These are phyloP conservation scores for Trichoderma reesei DNA, from an alignment of 495 filamentous ascomycete species.

Conservation along the genomic window DNA sequence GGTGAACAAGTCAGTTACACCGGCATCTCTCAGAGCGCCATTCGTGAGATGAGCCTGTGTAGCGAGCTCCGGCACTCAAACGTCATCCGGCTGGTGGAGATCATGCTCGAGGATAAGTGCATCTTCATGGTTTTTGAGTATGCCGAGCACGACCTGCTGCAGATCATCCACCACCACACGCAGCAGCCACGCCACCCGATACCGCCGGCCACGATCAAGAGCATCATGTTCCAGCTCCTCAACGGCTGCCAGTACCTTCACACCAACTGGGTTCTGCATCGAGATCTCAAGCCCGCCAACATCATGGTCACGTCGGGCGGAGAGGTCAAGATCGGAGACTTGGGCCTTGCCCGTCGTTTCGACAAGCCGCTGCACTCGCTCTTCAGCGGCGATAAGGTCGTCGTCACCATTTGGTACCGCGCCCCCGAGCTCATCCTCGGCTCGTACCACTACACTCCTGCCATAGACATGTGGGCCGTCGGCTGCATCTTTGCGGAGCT, in stretches of 20 bases:
- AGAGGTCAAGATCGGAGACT: constrained; percentile 86
- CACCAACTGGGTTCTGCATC: constrained; percentile 93
- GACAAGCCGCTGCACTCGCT: constrained; percentile 86
- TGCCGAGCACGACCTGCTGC: constrained; percentile 90
- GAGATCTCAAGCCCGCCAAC: constrained; percentile 94
- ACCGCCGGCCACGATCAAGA: constrained; percentile 77
- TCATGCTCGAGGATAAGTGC: constrained; percentile 96
- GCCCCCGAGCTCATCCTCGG: constrained; percentile 90
- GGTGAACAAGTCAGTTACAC: constrained; percentile 91
- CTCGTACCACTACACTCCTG: constrained; percentile 86
- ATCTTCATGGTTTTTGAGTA: constrained; percentile 99
- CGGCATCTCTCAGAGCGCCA: constrained; percentile 92
- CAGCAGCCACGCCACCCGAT: constrained; percentile 80
- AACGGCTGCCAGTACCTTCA: constrained; percentile 93
- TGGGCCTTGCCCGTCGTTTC: constrained; percentile 86
- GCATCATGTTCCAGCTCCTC: constrained; percentile 87
- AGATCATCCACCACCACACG: constrained; percentile 97
- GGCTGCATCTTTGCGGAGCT: constrained; percentile 98
- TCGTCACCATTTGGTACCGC: constrained; percentile 99
- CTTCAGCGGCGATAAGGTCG: constrained; percentile 93
- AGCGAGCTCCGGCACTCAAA: constrained; percentile 84
- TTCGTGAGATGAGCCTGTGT: constrained; percentile 97
- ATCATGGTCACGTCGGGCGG: constrained; percentile 93
- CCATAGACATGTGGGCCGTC: constrained; percentile 94
- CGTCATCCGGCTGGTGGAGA: constrained; percentile 86